Evolutionary conservation across 306 rosid genomes (phyloP).

Genomic region (Ammopiptanthus mongolicus): DNA sequence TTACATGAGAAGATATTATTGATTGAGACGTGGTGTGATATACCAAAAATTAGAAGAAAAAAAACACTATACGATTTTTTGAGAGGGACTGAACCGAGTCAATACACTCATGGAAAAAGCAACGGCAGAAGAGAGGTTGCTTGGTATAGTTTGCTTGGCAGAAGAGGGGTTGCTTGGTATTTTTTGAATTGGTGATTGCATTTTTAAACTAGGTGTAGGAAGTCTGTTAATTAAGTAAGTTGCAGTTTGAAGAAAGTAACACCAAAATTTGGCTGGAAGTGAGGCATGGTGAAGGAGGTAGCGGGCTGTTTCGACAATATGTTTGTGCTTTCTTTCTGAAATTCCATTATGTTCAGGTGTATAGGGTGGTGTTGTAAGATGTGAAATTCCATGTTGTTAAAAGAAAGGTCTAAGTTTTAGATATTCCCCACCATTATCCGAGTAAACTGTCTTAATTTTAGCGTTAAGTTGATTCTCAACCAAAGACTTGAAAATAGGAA

Average conservation of each 20-base stretch:
- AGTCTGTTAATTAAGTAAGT: neutral
- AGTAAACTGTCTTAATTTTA: neutral
- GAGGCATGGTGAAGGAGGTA: neutral
- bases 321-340: neutral
- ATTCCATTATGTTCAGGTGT: neutral
- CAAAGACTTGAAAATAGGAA: neutral
- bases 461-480: neutral
- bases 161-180: no score
- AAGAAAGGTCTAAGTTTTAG: no score
- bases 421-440: neutral
- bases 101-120: no score
- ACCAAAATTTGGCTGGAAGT: neutral
- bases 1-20: no score
- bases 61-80: no score
- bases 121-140: no score
- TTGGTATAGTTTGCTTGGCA: no score
- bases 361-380: neutral
- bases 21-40: no score
- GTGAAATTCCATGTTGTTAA: no score
- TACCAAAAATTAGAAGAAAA: no score
- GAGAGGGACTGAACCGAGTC: no score
- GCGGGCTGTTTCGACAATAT: neutral
- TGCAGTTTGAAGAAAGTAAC: neutral
- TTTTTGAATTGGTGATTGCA: neutral
- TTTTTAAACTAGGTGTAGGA: neutral